Conservation (phyloP, 768 basidiomycete species). For the Trametes punicea region DNA sequence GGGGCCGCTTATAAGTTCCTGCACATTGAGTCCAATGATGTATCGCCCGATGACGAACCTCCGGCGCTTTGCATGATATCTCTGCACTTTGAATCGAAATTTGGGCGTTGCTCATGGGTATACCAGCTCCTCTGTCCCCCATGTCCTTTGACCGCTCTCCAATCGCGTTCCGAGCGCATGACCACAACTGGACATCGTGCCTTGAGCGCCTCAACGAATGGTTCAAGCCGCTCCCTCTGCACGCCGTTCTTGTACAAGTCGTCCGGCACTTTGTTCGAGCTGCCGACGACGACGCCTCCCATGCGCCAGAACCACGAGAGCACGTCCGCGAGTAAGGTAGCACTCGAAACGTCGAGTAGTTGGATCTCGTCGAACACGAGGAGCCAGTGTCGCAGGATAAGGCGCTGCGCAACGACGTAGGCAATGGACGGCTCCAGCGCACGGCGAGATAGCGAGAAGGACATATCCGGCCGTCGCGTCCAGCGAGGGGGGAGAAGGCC, state of each 20-base stretch:
- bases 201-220: conserved; percentile 55
- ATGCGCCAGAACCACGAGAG: conserved; percentile 63
- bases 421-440: conserved; percentile 36
- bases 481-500: conserved; percentile 31
- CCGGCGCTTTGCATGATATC: not conserved
- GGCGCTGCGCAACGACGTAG: conserved; percentile 42
- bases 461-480: conserved; percentile 25
- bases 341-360: conserved; percentile 57
- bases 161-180: conserved; percentile 45
- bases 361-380: conserved; percentile 61
- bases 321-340: conserved; percentile 47
- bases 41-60: not conserved
- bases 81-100: conserved; percentile 21
- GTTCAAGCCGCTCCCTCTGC: conserved; percentile 51
- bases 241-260: conserved; percentile 58
- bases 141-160: conserved; percentile 33
- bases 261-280: conserved; percentile 50
- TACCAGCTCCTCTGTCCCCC: conserved; percentile 32
- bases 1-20: too few species aligned
- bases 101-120: conserved; percentile 21
- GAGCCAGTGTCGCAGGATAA: conserved; percentile 46
- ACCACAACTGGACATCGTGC: conserved; percentile 47
- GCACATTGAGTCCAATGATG: too few species aligned
- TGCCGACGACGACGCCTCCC: conserved; percentile 52
- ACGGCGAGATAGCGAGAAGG: conserved; percentile 20